Percentiles rank a stretch among this genome's conserved stretches.
Conservation (phyloP, 352 stramenopile genomes). For the Pilasporangium apinafurcum region DNA sequence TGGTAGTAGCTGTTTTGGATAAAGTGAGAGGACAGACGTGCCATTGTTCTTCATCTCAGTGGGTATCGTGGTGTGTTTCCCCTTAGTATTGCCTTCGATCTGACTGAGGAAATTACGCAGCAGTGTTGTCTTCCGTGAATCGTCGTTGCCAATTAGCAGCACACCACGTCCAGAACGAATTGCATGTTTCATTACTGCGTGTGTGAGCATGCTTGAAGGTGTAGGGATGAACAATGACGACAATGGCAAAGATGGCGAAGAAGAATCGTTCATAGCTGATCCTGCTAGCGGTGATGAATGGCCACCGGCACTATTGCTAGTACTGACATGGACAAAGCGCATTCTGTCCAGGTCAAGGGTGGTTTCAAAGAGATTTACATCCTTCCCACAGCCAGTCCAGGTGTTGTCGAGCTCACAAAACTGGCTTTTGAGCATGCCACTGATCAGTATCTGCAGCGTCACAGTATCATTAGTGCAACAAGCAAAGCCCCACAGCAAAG, state of each 20-base stretch:
- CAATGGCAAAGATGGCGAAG: neutral
- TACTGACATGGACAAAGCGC: conserved; percentile 21
- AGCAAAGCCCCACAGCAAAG: conserved; percentile 47
- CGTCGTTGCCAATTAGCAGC: conserved; percentile 24
- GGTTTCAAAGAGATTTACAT: conserved; percentile 36
- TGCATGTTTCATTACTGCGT: conserved; percentile 28
- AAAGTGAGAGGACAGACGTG: no score
- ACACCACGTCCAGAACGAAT: conserved; percentile 26
- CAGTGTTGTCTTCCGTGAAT: conserved; percentile 22
- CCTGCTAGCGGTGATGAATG: neutral
- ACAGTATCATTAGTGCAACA: conserved; percentile 10
- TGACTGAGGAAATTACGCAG: conserved; percentile 30
- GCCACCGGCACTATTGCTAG: neutral
- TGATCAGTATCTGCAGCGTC: conserved; percentile 18
- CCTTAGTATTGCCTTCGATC: neutral
- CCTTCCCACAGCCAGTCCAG: conserved; percentile 10
- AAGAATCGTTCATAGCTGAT: neutral
- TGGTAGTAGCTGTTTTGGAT: no score
- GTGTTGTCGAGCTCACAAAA: conserved; percentile 18
- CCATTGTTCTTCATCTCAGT: neutral
- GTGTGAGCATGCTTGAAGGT: conserved; percentile 25
- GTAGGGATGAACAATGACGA: conserved; percentile 36
- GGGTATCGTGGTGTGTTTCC: neutral
- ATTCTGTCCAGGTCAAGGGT: conserved; percentile 19
- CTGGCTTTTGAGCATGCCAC: conserved; percentile 16